Conservation (phyloP, 345 rosid genomes). For the Citrus mangshanensis region DNA sequence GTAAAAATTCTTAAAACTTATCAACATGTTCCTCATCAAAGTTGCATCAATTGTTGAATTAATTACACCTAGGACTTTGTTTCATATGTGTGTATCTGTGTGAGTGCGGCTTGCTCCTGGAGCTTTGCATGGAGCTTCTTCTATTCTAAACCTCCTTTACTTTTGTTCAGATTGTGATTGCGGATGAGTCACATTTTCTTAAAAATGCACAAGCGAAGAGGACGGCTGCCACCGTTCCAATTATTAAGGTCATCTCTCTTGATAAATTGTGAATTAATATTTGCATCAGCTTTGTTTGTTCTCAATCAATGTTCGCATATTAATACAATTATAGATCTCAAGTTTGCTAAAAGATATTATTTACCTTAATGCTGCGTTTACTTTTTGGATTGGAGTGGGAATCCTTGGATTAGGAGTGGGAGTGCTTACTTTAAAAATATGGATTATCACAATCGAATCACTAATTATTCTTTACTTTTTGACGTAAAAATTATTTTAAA, state of each 20-base stretch:
- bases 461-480: too few relatives aligned
- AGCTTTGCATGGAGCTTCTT: slow-evolving; percentile 1
- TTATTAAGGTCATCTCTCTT: slow-evolving; percentile 63
- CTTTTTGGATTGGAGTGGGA: too few relatives aligned
- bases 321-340: not conserved
- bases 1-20: not conserved
- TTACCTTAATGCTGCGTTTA: too few relatives aligned
- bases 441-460: too few relatives aligned
- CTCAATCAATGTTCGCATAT: not conserved
- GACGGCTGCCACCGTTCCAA: slow-evolving; percentile 75
- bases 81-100: not conserved
- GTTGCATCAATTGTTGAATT: not conserved
- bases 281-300: slow-evolving; percentile 8
- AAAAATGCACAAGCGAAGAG: slow-evolving; percentile 98
- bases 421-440: too few relatives aligned
- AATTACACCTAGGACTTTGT: not conserved
- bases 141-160: slow-evolving; percentile 16
- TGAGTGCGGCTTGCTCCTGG: not conserved
- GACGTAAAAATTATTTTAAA: too few relatives aligned
- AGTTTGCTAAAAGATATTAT: slow-evolving; percentile 1
- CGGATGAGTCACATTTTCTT: slow-evolving; percentile 93
- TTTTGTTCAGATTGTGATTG: slow-evolving; percentile 80
- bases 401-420: too few relatives aligned
- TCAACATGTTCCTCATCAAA: not conserved
- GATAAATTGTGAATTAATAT: slow-evolving; percentile 7